A percentile compares a stretch with the other conserved stretches of the same genome.
Evolutionary conservation across 2,329 filamentous ascomycete species (phyloP).

Genomic region (Acrodontium crateriforme): DNA sequence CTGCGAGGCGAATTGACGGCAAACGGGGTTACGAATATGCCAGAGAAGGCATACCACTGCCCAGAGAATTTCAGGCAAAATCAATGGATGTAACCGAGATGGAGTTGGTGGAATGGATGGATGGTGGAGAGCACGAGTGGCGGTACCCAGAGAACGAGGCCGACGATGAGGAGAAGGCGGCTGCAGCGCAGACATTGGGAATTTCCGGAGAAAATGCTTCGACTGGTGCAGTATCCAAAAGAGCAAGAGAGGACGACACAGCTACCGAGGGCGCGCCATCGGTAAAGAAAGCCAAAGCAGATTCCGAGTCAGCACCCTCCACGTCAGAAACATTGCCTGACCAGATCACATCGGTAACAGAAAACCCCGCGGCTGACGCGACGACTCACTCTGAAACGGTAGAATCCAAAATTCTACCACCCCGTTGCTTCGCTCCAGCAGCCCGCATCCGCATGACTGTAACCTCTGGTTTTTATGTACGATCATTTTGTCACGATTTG

Average conservation of each 20-base stretch:
- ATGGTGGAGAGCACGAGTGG: slow-evolving; percentile 66
- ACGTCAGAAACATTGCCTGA: slow-evolving; percentile 17
- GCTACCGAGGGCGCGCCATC: slow-evolving; percentile 6
- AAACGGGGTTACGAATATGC: slow-evolving; percentile 96
- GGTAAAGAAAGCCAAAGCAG: slow-evolving; percentile 2
- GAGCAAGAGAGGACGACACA: slow-evolving; percentile 17
- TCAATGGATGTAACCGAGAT: slow-evolving; percentile 65
- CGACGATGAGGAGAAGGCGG: slow-evolving; percentile 56
- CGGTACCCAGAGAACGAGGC: slow-evolving; percentile 71
- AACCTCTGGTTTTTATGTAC: slow-evolving; percentile 91
- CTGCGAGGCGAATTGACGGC: slow-evolving; percentile 81
- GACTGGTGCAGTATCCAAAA: slow-evolving; percentile 13
- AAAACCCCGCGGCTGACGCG: not conserved
- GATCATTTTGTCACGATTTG: slow-evolving; percentile 83
- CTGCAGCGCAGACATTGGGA: slow-evolving; percentile 53
- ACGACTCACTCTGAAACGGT: slow-evolving; percentile 1
- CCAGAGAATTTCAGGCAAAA: slow-evolving; percentile 67
- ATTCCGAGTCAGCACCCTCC: not conserved
- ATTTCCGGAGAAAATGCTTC: slow-evolving; percentile 15
- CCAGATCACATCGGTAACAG: too few species aligned
- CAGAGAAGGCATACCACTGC: slow-evolving; percentile 72
- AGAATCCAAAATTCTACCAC: slow-evolving; percentile 1
- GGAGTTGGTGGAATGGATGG: slow-evolving; percentile 71
- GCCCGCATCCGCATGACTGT: slow-evolving; percentile 80
- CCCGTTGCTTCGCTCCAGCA: slow-evolving; percentile 48